phyloP scores from a whole-genome alignment of 495 filamentous ascomycete species.

The Aspergillus homomorphus region DNA sequence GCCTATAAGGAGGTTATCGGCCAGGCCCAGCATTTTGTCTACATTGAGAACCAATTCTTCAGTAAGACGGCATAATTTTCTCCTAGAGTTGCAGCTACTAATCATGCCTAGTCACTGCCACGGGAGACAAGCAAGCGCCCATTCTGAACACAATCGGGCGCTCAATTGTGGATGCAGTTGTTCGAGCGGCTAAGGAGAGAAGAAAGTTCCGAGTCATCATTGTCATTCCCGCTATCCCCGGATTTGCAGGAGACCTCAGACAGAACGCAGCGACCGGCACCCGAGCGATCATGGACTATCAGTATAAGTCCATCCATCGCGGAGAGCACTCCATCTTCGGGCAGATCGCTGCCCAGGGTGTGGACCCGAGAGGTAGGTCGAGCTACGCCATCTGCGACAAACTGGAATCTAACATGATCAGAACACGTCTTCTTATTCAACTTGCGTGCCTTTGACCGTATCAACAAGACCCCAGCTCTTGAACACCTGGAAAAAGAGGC shows the following conservation, averaged over 20 bases:
- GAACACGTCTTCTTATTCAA: conserved; percentile 91
- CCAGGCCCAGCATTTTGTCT: conserved; percentile 85
- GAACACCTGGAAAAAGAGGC: conserved; percentile 70
- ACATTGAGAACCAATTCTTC: conserved; percentile 99
- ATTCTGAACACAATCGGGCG: conserved; percentile 83
- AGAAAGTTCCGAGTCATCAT: conserved; percentile 91
- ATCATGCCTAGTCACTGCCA: conserved; percentile 67
- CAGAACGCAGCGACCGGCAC: conserved; percentile 81
- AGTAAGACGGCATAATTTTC: conserved; percentile 36
- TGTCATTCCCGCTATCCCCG: conserved; percentile 84
- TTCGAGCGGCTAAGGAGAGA: conserved; percentile 75
- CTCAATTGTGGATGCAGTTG: conserved; percentile 86
- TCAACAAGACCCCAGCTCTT: conserved; percentile 73
- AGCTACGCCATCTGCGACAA: neutral
- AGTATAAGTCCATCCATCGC: conserved; percentile 91
- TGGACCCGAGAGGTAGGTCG: conserved; percentile 60
- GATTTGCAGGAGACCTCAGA: conserved; percentile 88
- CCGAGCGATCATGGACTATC: conserved; percentile 96
- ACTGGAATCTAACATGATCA: conserved; percentile 9
- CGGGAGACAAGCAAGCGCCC: conserved; percentile 78
- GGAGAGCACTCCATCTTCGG: conserved; percentile 87
- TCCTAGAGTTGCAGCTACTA: conserved; percentile 9
- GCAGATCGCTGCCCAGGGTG: conserved; percentile 70
- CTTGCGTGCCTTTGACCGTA: conserved; percentile 80
- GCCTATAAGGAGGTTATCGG: conserved; percentile 84